Percentiles rank a stretch among this genome's conserved stretches.
Conservation (phyloP, 257 asterid genomes). For the Penstemon eatonii region DNA sequence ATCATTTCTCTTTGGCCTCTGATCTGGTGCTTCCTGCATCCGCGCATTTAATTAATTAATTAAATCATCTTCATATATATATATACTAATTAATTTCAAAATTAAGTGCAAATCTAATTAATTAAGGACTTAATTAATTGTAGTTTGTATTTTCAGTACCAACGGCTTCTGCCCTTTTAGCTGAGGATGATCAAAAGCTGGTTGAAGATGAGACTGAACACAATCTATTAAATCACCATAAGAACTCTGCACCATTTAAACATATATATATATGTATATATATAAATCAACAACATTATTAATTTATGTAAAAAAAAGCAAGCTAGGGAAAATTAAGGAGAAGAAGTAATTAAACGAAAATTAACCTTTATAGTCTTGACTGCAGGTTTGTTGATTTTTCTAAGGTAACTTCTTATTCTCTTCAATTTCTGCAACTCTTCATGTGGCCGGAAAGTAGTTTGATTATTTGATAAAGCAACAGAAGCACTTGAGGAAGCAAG, state of each 20-base stretch:
- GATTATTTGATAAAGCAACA: constrained; percentile 19
- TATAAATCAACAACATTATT: not conserved
- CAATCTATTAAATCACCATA: constrained; percentile 89
- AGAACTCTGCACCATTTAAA: constrained; percentile 58
- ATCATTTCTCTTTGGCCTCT: constrained; percentile 62
- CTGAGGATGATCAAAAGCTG: constrained; percentile 91
- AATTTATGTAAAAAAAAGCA: not conserved
- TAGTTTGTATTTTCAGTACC: constrained; percentile 38
- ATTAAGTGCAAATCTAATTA: not conserved
- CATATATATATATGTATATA: not conserved
- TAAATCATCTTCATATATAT: not conserved
- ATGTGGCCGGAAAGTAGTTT: constrained; percentile 50
- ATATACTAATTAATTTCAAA: too few species aligned
- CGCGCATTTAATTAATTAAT: not conserved
- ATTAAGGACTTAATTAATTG: too few species aligned
- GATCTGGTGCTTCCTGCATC: constrained; percentile 71
- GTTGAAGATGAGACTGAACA: constrained; percentile 81
- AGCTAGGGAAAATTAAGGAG: not conserved
- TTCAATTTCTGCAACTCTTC: constrained; percentile 47
- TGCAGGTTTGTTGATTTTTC: constrained; percentile 75
- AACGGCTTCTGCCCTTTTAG: constrained; percentile 89
- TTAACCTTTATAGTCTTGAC: constrained; percentile 74
- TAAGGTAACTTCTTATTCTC: constrained; percentile 57
- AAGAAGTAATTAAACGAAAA: not conserved
- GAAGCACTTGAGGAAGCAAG: not conserved